Base-by-base conservation (phyloP, 768 basidiomycete genomes). In the Kwoniella sp. region DNA sequence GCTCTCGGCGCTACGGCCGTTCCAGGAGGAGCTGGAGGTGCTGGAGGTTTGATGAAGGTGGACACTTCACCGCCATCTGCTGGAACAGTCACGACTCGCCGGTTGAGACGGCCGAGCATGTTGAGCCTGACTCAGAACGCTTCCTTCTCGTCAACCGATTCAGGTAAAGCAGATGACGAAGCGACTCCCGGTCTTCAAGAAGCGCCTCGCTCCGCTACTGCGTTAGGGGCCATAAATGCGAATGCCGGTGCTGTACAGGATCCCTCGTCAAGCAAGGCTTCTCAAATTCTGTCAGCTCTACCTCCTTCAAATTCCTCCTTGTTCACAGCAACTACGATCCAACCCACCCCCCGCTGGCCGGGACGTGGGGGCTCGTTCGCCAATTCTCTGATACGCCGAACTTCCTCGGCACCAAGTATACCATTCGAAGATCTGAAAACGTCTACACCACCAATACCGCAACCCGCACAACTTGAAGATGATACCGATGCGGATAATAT, bases 71-170 rank as follows among this genome's bases (percentile, higher is more conserved):
- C 72, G 12, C 66, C 70, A 0, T 58, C 65, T 34, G 63, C 66
- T 34, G 72, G 65, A 22, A 65, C 65, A 3, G 55, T 66, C 3
- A 54, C 67, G 2, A 70, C 70, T 17, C 48, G 65, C 17, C 56
- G 64, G 65, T 28, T 77, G 8, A 47, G 75, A 12, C 55, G 75
- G 45, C 75, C 75, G 12, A 74, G 73, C 28, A 69, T 74, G 73
- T 53, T 77, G 26, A 67, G 68, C 47, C 61, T 74, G 15, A 71
- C 72, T 7, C 71, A 74, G 55, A 65, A 58, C 23, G 29, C 52
- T 17, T 51, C 47, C 7, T 65, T 58, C 26, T 29, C 37, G 7
- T 61, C 67, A 9, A 63, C 60, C 25, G 55, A 48, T 17, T 61
- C 67, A 15, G 57, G 54, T 26, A 61, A 53, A 54, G 60, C 60